These are phyloP conservation scores for Pulveroboletus sp. DNA, from an alignment of 768 basidiomycete genomes.

Conservation along the genomic window DNA sequence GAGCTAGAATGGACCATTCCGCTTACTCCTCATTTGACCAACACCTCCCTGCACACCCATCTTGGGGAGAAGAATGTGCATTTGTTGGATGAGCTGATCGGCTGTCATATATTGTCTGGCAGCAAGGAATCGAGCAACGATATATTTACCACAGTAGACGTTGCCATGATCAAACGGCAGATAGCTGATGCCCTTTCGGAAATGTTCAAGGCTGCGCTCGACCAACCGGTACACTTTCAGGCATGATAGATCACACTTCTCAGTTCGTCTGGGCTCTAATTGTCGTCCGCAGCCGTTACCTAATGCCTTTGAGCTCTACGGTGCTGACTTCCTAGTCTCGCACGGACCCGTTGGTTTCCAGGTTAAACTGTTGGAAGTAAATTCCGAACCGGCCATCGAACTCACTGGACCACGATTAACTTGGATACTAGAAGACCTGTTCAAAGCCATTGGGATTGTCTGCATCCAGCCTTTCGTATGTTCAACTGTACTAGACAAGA, in stretches of 20 bases:
- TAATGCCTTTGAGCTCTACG: conserved; percentile 94
- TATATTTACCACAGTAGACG: conserved; percentile 30
- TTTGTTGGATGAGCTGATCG: conserved; percentile 76
- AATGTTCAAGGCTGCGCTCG: conserved; percentile 81
- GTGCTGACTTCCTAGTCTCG: conserved; percentile 86
- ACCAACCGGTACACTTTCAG: conserved; percentile 84
- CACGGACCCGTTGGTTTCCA: conserved; percentile 42
- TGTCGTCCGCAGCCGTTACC: conserved; percentile 58
- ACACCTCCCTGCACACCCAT: conserved; percentile 80
- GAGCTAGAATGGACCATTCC: conserved; percentile 22
- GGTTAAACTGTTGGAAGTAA: conserved; percentile 84
- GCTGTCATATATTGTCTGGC: conserved; percentile 50
- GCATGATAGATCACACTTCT: conserved; percentile 33
- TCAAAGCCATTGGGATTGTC: conserved; percentile 62
- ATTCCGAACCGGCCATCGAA: conserved; percentile 95
- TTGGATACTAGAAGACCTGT: conserved; percentile 81
- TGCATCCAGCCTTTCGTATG: conserved; percentile 64
- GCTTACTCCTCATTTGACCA: conserved; percentile 81
- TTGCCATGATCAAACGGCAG: conserved; percentile 54
- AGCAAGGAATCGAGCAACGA: conserved; percentile 21
- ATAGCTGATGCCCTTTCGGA: conserved; percentile 70
- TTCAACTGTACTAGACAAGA: not conserved
- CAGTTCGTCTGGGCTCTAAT: not conserved
- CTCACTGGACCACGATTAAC: conserved; percentile 81
- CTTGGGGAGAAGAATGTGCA: conserved; percentile 69